Evolutionary conservation across 805 yeast species (phyloP), one percentile per base, ranked within the genome.

Genomic region (Wickerhamiella bombiphila): DNA sequence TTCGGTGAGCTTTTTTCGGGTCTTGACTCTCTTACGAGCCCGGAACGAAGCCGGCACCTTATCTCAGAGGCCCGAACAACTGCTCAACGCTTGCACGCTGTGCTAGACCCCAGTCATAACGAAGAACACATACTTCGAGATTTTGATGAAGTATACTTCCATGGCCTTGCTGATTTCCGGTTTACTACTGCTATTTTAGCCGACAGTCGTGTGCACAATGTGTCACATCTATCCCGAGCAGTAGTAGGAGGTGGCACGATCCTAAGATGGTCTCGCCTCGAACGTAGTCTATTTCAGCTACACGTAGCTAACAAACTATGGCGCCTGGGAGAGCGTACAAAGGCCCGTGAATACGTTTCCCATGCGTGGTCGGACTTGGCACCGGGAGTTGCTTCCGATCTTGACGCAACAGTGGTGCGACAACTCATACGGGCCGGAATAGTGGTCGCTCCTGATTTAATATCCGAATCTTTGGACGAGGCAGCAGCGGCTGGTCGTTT

Each of bases 261-360:
- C 8, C 38, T 49, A 22, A 24, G 40, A 18, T 53, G 57, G 57
- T 25, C 51, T 9, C 28, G 13, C 4, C 32, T 38, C 6, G 54
- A 52, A 32, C 41, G 43, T 25, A 45, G 43, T 24, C 40, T 43
- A n/a, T 50, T 55, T 38, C 42, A 44, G 25, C 39, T 55, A 22
- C 50, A 47, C 25, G 44, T 47, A 3, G 53, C 57, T 1, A 53
- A 54, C 34, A 50, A 49, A 34, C 44, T 44, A 31, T 53, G 55
- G 55, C 26, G 38, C 9, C 40, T 47, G 18, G 46, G 48, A 19
- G 28, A 39, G 9, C 30, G 42, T 11, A 40, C 19, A 3, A 43
- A 30, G 24, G 53, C 58, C 16, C 28, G 43, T 17, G 33, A 22
- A 8, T 38, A 47, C 30, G 22, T 30, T 30, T n/a, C 19, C 13